Conservation (phyloP, 768 basidiomycete genomes). For the Lentinula aciculospora region DNA sequence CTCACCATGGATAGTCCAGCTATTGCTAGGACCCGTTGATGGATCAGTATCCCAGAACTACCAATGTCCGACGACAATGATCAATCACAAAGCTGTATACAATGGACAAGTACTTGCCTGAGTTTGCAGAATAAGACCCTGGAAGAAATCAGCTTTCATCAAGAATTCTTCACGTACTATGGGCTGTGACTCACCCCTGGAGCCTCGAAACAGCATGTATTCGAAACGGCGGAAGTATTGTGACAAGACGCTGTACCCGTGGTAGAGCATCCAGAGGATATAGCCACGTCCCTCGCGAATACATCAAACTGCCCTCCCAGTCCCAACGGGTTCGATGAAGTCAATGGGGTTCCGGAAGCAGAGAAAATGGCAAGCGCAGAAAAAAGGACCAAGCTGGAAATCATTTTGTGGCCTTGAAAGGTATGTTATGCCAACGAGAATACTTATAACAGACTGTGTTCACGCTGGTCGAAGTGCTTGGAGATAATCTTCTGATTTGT, state of each 20-base stretch:
- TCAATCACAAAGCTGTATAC: not conserved
- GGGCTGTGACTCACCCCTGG: constrained; percentile 45
- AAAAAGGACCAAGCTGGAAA: not conserved
- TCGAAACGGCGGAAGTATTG: constrained; percentile 35
- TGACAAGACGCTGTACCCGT: constrained; percentile 49
- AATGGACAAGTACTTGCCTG: constrained; percentile 26
- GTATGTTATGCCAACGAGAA: not conserved
- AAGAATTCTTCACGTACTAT: not conserved
- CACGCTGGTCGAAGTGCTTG: not conserved
- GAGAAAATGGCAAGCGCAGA: not conserved
- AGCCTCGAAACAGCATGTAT: constrained; percentile 60
- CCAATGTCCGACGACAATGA: not conserved
- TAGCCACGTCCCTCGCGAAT: constrained; percentile 18
- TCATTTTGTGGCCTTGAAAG: not conserved
- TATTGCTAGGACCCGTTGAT: constrained; percentile 53
- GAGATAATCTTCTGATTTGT: not conserved
- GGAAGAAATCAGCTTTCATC: constrained; percentile 3
- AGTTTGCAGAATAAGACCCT: constrained; percentile 60
- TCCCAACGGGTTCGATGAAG: not conserved
- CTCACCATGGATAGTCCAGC: constrained; percentile 74
- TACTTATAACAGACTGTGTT: not conserved
- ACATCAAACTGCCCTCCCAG: constrained; percentile 15
- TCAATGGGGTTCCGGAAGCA: not conserved
- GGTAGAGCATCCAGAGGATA: constrained; percentile 50
- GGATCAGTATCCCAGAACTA: constrained; percentile 74